Evolutionary conservation across 2,329 filamentous ascomycete species (phyloP).

Genomic region (Fusarium haematococcum): DNA sequence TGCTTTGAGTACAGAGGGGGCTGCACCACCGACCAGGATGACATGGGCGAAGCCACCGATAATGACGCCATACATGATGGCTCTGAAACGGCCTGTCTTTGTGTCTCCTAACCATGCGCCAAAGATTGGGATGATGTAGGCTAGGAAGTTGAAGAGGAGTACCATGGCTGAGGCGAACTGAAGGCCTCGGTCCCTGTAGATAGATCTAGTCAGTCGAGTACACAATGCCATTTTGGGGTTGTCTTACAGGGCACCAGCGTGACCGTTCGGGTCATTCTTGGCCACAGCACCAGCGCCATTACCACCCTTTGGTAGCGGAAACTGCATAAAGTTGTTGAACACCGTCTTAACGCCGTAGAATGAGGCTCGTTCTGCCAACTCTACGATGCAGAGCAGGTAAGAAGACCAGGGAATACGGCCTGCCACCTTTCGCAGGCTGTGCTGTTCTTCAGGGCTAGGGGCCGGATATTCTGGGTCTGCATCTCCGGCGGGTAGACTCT

Average conservation of each 20-base stretch:
- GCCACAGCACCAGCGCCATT: slow-evolving; percentile 60
- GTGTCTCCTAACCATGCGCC: slow-evolving; percentile 73
- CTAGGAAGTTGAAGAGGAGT: slow-evolving; percentile 67
- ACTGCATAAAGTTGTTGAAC: slow-evolving; percentile 72
- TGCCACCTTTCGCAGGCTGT: slow-evolving; percentile 36
- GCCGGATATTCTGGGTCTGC: neutral
- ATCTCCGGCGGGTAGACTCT: neutral
- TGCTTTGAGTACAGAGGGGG: slow-evolving; percentile 56
- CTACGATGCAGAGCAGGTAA: slow-evolving; percentile 69
- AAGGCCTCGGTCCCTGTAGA: neutral
- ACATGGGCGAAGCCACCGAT: slow-evolving; percentile 76
- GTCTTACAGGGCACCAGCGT: slow-evolving; percentile 58
- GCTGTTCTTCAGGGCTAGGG: neutral
- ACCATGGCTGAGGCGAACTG: slow-evolving; percentile 51
- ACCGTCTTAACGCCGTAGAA: slow-evolving; percentile 68
- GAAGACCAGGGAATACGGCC: slow-evolving; percentile 62
- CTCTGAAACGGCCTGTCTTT: slow-evolving; percentile 76
- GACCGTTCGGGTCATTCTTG: slow-evolving; percentile 57
- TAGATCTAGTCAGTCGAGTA: neutral
- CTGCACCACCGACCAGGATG: slow-evolving; percentile 73
- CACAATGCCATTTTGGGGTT: no score
- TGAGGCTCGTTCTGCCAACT: slow-evolving; percentile 71
- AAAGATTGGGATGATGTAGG: slow-evolving; percentile 68
- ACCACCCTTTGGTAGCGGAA: slow-evolving; percentile 64
- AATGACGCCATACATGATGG: slow-evolving; percentile 77